Percentiles rank a stretch among this genome's conserved stretches.
Conservation (phyloP, 441 rosid species). For the Flueggea neowawraea region DNA sequence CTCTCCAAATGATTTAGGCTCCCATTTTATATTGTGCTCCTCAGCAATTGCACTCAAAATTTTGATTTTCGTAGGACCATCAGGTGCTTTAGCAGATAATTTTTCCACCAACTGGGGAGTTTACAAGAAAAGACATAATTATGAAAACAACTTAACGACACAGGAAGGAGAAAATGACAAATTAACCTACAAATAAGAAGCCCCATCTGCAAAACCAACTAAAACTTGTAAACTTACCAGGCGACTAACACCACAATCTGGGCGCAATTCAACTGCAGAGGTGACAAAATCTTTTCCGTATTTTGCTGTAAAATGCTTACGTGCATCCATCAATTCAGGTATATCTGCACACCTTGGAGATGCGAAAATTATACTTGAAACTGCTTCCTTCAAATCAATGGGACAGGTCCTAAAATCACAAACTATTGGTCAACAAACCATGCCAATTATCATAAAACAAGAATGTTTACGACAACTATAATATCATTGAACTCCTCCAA, state of each 20-base stretch:
- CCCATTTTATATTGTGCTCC: slow-evolving; percentile 81
- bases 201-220: neutral
- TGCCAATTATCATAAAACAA: too few species aligned
- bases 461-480: too few species aligned
- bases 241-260: slow-evolving; percentile 91
- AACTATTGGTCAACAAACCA: neutral
- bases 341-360: slow-evolving; percentile 81
- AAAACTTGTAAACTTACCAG: slow-evolving; percentile 43
- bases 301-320: slow-evolving; percentile 64
- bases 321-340: slow-evolving; percentile 67
- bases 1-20: slow-evolving; percentile 61
- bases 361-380: slow-evolving; percentile 76
- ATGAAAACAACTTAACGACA: slow-evolving; percentile 6
- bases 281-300: slow-evolving; percentile 80
- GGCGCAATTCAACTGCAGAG: slow-evolving; percentile 73
- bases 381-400: slow-evolving; percentile 85
- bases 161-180: too few species aligned
- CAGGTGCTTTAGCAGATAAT: slow-evolving; percentile 78
- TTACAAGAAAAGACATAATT: slow-evolving; percentile 9
- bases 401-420: slow-evolving; percentile 65
- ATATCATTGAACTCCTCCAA: neutral
- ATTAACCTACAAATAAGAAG: neutral
- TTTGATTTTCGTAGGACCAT: slow-evolving; percentile 79
- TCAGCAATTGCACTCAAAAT: slow-evolving; percentile 71
- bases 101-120: slow-evolving; percentile 73